These are phyloP conservation scores for Capsicum rhomboideum DNA, from an alignment of 257 asterid genomes.

Conservation along the genomic window DNA sequence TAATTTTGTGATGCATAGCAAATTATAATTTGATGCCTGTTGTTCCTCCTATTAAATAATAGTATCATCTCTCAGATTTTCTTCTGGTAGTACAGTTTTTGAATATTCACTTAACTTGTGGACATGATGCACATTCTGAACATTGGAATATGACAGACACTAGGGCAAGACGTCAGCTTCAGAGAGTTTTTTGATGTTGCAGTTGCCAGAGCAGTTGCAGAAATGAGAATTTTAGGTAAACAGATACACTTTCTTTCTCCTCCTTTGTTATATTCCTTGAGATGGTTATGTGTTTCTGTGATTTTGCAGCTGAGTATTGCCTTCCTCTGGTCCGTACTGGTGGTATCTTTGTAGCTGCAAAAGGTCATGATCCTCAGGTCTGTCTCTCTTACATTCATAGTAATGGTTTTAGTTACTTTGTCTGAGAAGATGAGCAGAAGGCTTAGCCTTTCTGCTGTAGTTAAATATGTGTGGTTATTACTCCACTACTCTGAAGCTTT, in stretches of 20 bases:
- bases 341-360: constrained; percentile 88
- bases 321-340: constrained; percentile 91
- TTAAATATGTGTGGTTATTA: not conserved
- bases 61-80: not conserved
- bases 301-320: constrained; percentile 75
- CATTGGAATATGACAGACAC: constrained; percentile 44
- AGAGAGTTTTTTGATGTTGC: constrained; percentile 84
- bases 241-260: not conserved
- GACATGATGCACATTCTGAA: constrained; percentile 12
- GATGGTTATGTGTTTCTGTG: constrained; percentile 6
- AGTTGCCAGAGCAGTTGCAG: constrained; percentile 97
- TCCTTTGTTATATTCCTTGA: not conserved
- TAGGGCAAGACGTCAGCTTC: constrained; percentile 54
- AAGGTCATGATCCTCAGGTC: constrained; percentile 92
- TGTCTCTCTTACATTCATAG: not conserved
- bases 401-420: not conserved
- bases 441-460: not conserved
- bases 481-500: not conserved
- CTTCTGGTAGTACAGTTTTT: not conserved
- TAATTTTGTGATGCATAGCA: not conserved
- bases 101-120: not conserved
- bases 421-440: not conserved
- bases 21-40: not conserved
- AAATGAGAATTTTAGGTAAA: constrained; percentile 82
- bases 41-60: not conserved